Percentiles rank a stretch among this genome's conserved stretches.
Conservation (phyloP, 805 yeast genomes). For the Schwanniomyces polymorphus region DNA sequence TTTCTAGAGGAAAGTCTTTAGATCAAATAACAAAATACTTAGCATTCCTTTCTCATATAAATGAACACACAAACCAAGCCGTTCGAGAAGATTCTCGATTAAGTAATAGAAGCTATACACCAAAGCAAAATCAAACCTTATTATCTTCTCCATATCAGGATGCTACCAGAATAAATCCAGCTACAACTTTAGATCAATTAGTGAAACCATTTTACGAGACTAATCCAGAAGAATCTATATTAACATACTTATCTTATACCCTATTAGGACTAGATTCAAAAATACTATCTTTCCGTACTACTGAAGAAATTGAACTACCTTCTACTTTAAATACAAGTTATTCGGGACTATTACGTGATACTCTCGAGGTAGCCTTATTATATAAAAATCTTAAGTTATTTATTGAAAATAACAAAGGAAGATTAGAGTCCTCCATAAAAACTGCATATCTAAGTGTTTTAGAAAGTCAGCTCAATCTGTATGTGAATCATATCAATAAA, state of each 20-base stretch:
- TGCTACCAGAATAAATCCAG: background rate
- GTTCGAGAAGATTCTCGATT: conserved; percentile 1
- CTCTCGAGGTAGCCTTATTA: conserved; percentile 73
- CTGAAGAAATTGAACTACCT: conserved; percentile 46
- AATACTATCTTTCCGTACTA: conserved; percentile 45
- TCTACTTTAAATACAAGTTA: conserved; percentile 52
- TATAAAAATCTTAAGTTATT: conserved; percentile 46
- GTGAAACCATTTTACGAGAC: conserved; percentile 31
- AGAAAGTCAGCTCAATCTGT: conserved; percentile 34
- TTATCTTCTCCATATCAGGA: conserved; percentile 12
- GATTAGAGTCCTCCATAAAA: conserved; percentile 50
- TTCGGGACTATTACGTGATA: conserved; percentile 52
- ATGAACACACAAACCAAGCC: background rate
- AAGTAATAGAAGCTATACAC: conserved; percentile 1
- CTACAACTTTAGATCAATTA: conserved; percentile 4
- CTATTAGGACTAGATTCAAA: conserved; percentile 64
- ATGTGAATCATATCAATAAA: conserved; percentile 35
- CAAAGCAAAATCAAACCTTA: conserved; percentile 1
- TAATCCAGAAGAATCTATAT: conserved; percentile 30
- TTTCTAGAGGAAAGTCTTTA: conserved; percentile 23
- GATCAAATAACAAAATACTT: conserved; percentile 38
- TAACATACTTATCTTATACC: conserved; percentile 51
- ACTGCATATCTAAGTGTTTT: conserved; percentile 59
- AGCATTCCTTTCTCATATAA: conserved; percentile 24
- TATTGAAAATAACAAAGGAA: conserved; percentile 22